These are phyloP conservation scores for Cladorrhinum sp. DNA, from an alignment of 2,329 filamentous ascomycete genomes.

Conservation along the genomic window DNA sequence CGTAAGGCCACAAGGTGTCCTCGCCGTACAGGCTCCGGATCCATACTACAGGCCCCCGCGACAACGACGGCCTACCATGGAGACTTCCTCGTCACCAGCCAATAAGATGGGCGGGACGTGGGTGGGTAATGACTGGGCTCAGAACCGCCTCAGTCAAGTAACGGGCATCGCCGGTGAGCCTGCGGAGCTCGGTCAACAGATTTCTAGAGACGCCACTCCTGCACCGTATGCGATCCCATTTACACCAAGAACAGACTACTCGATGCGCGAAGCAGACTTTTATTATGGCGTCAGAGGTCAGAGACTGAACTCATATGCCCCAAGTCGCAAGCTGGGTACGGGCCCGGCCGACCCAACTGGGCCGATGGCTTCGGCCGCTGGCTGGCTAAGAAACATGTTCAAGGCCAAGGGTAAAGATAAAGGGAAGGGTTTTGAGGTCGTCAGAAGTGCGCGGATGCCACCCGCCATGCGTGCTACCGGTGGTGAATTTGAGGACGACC, in stretches of 20 bases:
- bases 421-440: slow-evolving; percentile 94
- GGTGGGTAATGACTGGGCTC: slow-evolving; percentile 38
- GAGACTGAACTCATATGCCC: slow-evolving; percentile 76
- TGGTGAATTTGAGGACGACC: slow-evolving; percentile 60
- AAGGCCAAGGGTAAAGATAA: slow-evolving; percentile 89
- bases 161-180: slow-evolving; percentile 36
- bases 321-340: slow-evolving; percentile 82
- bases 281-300: slow-evolving; percentile 93
- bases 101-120: slow-evolving; percentile 37
- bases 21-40: slow-evolving; percentile 49
- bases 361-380: slow-evolving; percentile 81
- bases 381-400: slow-evolving; percentile 80
- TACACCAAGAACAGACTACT: slow-evolving; percentile 73
- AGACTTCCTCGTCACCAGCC: slow-evolving; percentile 49
- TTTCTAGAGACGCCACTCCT: slow-evolving; percentile 44
- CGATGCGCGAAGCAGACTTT: slow-evolving; percentile 92
- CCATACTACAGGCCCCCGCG: slow-evolving; percentile 88
- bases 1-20: slow-evolving; percentile 38
- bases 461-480: slow-evolving; percentile 63
- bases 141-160: slow-evolving; percentile 39
- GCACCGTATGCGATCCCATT: slow-evolving; percentile 44
- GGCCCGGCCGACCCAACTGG: slow-evolving; percentile 93
- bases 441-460: slow-evolving; percentile 83
- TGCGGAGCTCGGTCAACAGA: slow-evolving; percentile 41
- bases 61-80: slow-evolving; percentile 40